Evolutionary conservation across 176 grass and related monocot species (phyloP), one percentile per base, ranked within the genome.

Genomic region (Oryza meyeriana): DNA sequence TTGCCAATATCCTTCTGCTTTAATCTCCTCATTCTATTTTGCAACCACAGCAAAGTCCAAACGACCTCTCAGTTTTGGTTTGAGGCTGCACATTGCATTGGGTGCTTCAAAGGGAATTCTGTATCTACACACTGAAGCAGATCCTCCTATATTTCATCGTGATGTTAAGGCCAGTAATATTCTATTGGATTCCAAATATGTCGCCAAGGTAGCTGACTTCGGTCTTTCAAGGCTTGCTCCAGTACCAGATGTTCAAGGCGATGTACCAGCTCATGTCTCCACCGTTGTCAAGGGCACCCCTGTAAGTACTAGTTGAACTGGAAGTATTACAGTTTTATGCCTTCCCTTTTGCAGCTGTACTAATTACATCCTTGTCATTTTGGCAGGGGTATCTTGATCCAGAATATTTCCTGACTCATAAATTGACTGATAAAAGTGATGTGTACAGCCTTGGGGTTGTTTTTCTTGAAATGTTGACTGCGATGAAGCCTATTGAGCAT

Each of bases 101-200:
- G 93, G 83, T 66, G 84, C 96, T 11, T 76, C 96, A 83, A 93
- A 79, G 61, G 93, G 96, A 47, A 99, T 99, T 77, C 50, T 93
- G 38, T 99, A 99, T 93, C 91, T 99, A 68, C 96, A 95, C 74
- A 91, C 79, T 41, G 96, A 99, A 81, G 96, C 96, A 68, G 75
- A 99, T 66, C 96, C 96, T 39, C 96, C 96, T 65, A 94, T 99
- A 88, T 99, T 92, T 80, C 96, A 99, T 69, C 93, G 96, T 66
- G 96, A 99, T 81, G 90, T 93, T 28, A 95, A 99, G 85, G 97
- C 97, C 61, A 99, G 89, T 74, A 99, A 95, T 61, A 99, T 96
- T 87, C 78, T 99, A 72, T 80, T 99, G 71, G 91, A 99, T 63
- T 91, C 74, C 2, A 99, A 92, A 79, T 93, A 90, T 77, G 69